Conservation (phyloP, 2,329 filamentous ascomycete genomes). For the Fonsecaea monophora region DNA sequence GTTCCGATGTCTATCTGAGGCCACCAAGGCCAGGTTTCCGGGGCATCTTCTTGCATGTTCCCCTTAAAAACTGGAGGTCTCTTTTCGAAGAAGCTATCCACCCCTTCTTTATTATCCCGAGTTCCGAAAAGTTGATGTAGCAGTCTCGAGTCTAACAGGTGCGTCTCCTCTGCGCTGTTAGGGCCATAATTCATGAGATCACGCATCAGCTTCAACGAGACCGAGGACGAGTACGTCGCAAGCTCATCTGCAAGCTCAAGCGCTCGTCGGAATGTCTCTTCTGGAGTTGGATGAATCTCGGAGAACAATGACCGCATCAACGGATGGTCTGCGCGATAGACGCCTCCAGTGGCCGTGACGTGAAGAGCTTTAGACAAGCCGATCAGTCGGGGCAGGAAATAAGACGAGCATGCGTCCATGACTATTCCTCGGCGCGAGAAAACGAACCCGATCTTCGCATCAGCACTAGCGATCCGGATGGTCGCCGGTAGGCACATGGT, state of each 20-base stretch:
- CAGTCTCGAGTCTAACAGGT: conserved; percentile 65
- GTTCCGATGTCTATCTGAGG: conserved; percentile 55
- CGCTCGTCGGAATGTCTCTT: conserved; percentile 67
- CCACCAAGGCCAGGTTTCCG: conserved; percentile 72
- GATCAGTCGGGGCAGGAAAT: conserved; percentile 71
- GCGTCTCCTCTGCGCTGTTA: conserved; percentile 67
- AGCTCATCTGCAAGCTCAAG: conserved; percentile 71
- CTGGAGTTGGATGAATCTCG: conserved; percentile 65
- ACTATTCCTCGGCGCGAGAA: conserved; percentile 70
- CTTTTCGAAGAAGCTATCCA: conserved; percentile 72
- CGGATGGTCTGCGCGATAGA: conserved; percentile 58
- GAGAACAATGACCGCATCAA: conserved; percentile 68
- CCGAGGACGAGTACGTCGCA: conserved; percentile 67
- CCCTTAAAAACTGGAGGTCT: conserved; percentile 66
- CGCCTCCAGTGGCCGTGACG: conserved; percentile 68
- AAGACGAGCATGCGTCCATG: conserved; percentile 72
- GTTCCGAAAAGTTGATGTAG: conserved; percentile 44
- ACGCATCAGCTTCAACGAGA: conserved; percentile 18
- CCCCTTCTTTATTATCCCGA: conserved; percentile 70
- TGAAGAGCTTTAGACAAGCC: conserved; percentile 68
- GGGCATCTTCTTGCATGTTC: conserved; percentile 65
- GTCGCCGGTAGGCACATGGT: conserved; percentile 65
- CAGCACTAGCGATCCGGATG: conserved; percentile 56
- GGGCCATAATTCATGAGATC: conserved; percentile 29
- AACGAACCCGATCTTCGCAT: conserved; percentile 70